Evolutionary conservation across 1,284 basidiomycete genomes (phyloP).

Genomic region (Tranzscheliella williamsii): DNA sequence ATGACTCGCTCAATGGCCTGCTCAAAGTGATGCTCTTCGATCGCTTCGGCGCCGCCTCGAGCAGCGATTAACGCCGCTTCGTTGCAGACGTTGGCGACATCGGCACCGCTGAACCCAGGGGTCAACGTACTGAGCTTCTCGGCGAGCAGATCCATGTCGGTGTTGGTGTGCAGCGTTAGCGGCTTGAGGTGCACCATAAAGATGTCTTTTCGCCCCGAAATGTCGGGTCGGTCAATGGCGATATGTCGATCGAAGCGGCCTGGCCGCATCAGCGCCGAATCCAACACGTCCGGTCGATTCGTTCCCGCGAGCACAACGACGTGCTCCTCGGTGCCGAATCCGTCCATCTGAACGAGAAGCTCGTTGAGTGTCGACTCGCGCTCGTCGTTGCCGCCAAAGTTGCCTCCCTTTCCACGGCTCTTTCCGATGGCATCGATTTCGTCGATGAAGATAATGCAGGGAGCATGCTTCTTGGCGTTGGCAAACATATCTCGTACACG

Average conservation of each 20-base stretch:
- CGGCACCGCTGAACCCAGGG: constrained; percentile 96
- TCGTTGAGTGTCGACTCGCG: constrained; percentile 98
- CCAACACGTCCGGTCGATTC: constrained; percentile 93
- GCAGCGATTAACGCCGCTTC: constrained; percentile 96
- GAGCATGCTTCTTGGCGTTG: constrained; percentile 94
- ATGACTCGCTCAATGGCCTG: constrained; percentile 97
- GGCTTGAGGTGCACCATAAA: constrained; percentile 90
- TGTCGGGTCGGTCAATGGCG: constrained; percentile 91
- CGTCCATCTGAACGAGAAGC: constrained; percentile 98
- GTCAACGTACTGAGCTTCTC: constrained; percentile 90
- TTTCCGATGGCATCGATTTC: constrained; percentile 90
- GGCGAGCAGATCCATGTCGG: constrained; percentile 61
- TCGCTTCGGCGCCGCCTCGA: constrained; percentile 75
- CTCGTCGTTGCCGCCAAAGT: constrained; percentile 94
- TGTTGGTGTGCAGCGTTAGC: constrained; percentile 65
- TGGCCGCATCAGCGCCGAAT: constrained; percentile 90
- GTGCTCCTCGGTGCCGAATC: constrained; percentile 92
- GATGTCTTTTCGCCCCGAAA: constrained; percentile 88
- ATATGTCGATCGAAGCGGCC: constrained; percentile 98
- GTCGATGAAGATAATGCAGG: constrained; percentile 78
- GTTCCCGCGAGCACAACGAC: constrained; percentile 96
- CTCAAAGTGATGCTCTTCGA: constrained; percentile 88
- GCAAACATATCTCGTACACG: constrained; percentile 96
- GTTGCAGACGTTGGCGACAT: constrained; percentile 98
- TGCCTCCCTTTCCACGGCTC: constrained; percentile 83